Base-by-base conservation (phyloP, 202 grass and related monocot genomes). In the Zizania palustris region DNA sequence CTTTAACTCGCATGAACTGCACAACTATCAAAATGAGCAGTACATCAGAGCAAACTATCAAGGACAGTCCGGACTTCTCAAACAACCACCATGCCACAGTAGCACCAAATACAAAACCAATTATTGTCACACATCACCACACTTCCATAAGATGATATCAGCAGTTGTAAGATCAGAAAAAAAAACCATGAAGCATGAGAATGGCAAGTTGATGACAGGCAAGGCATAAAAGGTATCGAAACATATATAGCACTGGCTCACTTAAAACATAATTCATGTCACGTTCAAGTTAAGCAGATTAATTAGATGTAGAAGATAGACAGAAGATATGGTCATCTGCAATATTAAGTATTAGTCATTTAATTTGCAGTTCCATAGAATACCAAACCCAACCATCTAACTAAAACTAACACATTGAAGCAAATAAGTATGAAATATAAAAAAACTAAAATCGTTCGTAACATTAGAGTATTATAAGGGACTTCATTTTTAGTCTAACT, bases 111-210 rank as follows among this genome's bases (percentile, higher is more conserved):
- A 99, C 83, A 51, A 90, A 72, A 69, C 87, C 84, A 75, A n/a
- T n/a, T n/a, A 81, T 38, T 22, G 96, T 95, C 56, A 86, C 73
- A 71, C 78, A 70, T 54, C n/a, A n/a, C 59, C 75, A 36, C 78
- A 42, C 80, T 90, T 91, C 96, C 96, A 99, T 81, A 99, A 82
- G 69, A 99, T 90, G 73, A 99, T 89, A 86, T 99, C 92, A 42
- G 92, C 96, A 86, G 89, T 89, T 99, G 83, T 78, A 84, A 86
- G 28, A 67, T 42, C 74, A 69, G 48, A n/a, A n/a, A 70, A 73
- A 34, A 65, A 75, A 58, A 71, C 63, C 21, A 37, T 56, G 37
- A 44, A 74, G 12, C 57, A 86, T 11, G 36, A 83, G 45, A 39
- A 64, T 61, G 20, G 55, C 70, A 66, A 45, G 28, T 42, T 50